Evolutionary conservation across 2,329 filamentous ascomycete species (phyloP).

Genomic region (Colletotrichum nymphaeae): DNA sequence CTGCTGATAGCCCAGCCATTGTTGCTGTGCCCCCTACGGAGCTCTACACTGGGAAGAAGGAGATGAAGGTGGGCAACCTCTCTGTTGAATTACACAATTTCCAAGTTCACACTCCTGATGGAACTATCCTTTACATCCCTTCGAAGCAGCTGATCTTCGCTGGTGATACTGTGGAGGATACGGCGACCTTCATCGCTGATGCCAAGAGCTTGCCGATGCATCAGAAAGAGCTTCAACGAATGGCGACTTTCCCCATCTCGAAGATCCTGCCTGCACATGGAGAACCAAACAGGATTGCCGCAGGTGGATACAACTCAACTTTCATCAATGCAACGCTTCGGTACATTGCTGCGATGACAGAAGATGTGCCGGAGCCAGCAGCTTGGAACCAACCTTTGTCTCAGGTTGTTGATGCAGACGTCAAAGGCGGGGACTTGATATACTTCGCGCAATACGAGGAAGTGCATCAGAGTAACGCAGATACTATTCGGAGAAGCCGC

Average conservation of each 20-base stretch:
- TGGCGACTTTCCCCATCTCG: conserved; percentile 18
- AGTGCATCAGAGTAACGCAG: conserved; percentile 29
- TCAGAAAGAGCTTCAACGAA: conserved; percentile 25
- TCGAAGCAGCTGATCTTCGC: conserved; percentile 30
- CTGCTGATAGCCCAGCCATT: conserved; percentile 27
- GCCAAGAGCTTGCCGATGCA: conserved; percentile 16
- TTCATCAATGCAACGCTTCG: conserved; percentile 28
- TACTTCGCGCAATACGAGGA: conserved; percentile 33
- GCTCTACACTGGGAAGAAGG: conserved; percentile 10
- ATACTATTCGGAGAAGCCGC: conserved; percentile 20
- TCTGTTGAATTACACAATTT: conserved; percentile 32
- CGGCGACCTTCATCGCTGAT: conserved; percentile 30
- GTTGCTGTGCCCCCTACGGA: conserved; percentile 24
- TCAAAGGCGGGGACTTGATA: conserved; percentile 26
- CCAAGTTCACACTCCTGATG: conserved; percentile 29
- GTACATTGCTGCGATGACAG: conserved; percentile 30
- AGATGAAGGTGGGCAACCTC: conserved; percentile 25
- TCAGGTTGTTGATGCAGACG: conserved; percentile 26
- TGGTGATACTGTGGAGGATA: conserved; percentile 32
- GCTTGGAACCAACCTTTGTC: conserved; percentile 29
- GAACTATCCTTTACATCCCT: conserved; percentile 26
- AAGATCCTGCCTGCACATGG: conserved; percentile 32
- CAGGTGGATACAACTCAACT: conserved; percentile 30
- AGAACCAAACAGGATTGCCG: conserved; percentile 20
- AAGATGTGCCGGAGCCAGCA: conserved; percentile 24